phyloP scores from a whole-genome alignment of 495 filamentous ascomycete species.

The Daldinia childiae region DNA sequence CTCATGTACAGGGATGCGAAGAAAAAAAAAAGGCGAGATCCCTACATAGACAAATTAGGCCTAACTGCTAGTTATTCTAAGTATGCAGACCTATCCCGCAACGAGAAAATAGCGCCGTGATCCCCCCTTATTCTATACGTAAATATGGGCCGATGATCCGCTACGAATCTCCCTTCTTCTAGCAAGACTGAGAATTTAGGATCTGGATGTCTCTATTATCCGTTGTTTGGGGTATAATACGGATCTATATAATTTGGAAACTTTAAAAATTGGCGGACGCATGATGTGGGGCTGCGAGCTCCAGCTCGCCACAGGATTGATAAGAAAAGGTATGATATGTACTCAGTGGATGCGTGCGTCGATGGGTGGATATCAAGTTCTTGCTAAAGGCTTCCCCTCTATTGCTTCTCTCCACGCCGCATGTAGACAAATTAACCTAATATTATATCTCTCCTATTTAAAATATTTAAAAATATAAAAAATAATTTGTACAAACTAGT shows the following conservation, averaged over 20 bases:
- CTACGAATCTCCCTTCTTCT: slow-evolving; percentile 11
- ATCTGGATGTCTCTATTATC: background rate
- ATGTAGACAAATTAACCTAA: background rate
- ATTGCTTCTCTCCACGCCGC: background rate
- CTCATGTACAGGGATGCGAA: background rate
- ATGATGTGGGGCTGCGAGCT: background rate
- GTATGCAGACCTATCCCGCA: slow-evolving; percentile 1
- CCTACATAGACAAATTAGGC: background rate
- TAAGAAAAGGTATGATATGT: background rate
- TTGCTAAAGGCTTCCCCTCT: background rate
- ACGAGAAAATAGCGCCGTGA: slow-evolving; percentile 13
- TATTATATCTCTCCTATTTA: background rate
- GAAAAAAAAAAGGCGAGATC: background rate
- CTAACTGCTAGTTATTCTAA: background rate
- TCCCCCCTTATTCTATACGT: slow-evolving; percentile 5
- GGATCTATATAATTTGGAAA: background rate
- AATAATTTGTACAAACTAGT: too few relatives aligned
- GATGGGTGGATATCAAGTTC: background rate
- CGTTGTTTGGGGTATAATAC: background rate
- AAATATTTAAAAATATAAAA: too few relatives aligned
- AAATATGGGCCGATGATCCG: slow-evolving; percentile 7
- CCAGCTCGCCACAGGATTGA: background rate
- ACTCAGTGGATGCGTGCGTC: too few relatives aligned
- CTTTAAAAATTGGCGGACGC: background rate
- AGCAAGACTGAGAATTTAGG: background rate